Evolutionary conservation across 495 filamentous ascomycete species (phyloP).

Genomic region (Trichoderma virens): DNA sequence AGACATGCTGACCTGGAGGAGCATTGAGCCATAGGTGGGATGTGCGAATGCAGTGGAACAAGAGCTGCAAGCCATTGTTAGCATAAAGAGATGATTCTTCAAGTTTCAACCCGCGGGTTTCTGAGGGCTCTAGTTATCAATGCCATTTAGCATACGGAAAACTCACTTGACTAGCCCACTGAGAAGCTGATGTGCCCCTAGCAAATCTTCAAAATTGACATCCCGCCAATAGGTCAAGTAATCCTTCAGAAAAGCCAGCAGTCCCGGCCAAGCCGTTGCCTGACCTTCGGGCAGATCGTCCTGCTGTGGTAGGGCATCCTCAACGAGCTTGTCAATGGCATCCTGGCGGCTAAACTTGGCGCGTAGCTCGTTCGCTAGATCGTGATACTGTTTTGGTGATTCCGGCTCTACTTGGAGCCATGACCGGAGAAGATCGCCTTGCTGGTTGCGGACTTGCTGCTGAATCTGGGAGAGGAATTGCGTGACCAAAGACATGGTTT

Average conservation of each 20-base stretch:
- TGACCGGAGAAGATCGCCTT: constrained; percentile 34
- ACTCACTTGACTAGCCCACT: constrained; percentile 64
- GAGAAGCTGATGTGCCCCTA: constrained; percentile 66
- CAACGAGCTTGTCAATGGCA: constrained; percentile 53
- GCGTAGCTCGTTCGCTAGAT: constrained; percentile 59
- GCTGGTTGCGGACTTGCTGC: constrained; percentile 27
- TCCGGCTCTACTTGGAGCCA: constrained; percentile 39
- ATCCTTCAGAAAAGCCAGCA: constrained; percentile 66
- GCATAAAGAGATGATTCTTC: not conserved
- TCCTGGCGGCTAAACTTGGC: constrained; percentile 42
- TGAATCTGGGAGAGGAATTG: constrained; percentile 35
- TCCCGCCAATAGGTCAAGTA: constrained; percentile 76
- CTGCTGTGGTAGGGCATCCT: constrained; percentile 45
- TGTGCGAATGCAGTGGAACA: constrained; percentile 75
- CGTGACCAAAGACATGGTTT: constrained; percentile 28
- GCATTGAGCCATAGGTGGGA: constrained; percentile 64
- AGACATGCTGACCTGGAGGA: constrained; percentile 69
- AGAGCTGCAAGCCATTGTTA: constrained; percentile 39
- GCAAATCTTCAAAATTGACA: constrained; percentile 62
- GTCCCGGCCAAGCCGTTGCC: constrained; percentile 63
- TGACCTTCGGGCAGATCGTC: constrained; percentile 36
- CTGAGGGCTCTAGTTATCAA: too few relatives aligned
- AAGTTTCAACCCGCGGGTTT: not conserved
- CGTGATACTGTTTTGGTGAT: constrained; percentile 52
- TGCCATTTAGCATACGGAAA: too few relatives aligned